Percentiles rank a stretch among this genome's conserved stretches.
These are phyloP conservation scores for Calonectria henricotiae DNA, from an alignment of 2,329 filamentous ascomycete genomes.

Conservation along the genomic window DNA sequence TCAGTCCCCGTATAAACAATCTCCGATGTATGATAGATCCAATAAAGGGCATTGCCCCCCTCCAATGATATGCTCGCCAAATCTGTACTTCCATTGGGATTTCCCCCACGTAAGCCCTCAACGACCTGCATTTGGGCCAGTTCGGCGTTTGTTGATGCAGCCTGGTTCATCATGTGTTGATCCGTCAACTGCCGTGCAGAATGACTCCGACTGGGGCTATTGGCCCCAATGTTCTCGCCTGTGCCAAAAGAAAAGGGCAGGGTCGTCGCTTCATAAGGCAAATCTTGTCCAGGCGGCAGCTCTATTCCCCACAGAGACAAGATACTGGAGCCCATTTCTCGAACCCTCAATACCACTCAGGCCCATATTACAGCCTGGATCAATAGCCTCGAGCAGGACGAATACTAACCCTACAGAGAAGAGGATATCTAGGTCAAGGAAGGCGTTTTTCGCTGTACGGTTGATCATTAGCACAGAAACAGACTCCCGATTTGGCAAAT, in stretches of 20 bases:
- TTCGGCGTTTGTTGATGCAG: neutral
- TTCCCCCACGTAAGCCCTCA: neutral
- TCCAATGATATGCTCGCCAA: slow-evolving; percentile 39
- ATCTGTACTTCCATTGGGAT: slow-evolving; percentile 29
- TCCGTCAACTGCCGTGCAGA: neutral
- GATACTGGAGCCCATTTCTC: slow-evolving; percentile 36
- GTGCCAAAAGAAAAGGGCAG: slow-evolving; percentile 31
- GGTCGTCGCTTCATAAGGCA: slow-evolving; percentile 24
- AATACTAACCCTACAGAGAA: slow-evolving; percentile 43
- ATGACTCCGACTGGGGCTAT: neutral
- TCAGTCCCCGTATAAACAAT: slow-evolving; percentile 38
- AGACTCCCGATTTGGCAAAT: neutral
- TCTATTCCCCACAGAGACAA: slow-evolving; percentile 38
- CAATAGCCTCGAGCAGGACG: slow-evolving; percentile 38
- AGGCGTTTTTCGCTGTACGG: slow-evolving; percentile 37
- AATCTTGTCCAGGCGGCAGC: slow-evolving; percentile 34
- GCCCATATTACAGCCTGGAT: slow-evolving; percentile 31
- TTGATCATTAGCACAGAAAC: neutral
- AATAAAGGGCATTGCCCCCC: slow-evolving; percentile 39
- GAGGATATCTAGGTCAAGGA: slow-evolving; percentile 41
- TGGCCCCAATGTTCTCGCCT: neutral
- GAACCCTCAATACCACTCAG: slow-evolving; percentile 37
- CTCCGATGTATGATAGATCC: slow-evolving; percentile 38
- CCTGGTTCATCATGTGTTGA: neutral
- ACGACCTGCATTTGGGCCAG: neutral